Evolutionary conservation across 2,329 filamentous ascomycete genomes (phyloP).

Genomic region (Fusarium piperis): DNA sequence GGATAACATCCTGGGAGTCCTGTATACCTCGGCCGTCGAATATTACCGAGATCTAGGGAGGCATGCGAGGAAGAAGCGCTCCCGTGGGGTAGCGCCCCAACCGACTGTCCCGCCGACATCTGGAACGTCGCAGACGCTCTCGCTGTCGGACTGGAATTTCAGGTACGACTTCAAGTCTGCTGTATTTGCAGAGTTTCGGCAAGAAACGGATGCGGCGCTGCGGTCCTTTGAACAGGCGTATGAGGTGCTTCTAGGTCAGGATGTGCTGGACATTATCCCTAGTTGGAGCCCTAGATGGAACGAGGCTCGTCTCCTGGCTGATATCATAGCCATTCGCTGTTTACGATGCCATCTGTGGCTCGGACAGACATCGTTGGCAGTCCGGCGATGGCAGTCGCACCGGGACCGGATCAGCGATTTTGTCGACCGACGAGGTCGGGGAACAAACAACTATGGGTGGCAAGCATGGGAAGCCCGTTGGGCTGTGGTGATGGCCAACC

Average conservation of each 20-base stretch:
- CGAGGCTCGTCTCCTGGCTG: conserved; percentile 88
- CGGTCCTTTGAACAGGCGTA: conserved; percentile 90
- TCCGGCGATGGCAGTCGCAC: conserved; percentile 83
- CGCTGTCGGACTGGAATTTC: conserved; percentile 88
- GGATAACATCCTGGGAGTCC: conserved; percentile 74
- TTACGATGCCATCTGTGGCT: conserved; percentile 86
- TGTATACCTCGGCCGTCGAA: conserved; percentile 82
- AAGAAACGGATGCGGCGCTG: conserved; percentile 88
- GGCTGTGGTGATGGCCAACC: conserved; percentile 69
- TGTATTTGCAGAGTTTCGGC: conserved; percentile 89
- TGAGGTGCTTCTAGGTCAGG: conserved; percentile 80
- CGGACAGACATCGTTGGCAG: conserved; percentile 80
- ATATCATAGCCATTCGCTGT: conserved; percentile 81
- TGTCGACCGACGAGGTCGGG: conserved; percentile 83
- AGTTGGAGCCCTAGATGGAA: conserved; percentile 93
- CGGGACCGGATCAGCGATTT: conserved; percentile 78
- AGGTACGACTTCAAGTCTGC: conserved; percentile 95
- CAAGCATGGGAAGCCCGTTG: conserved; percentile 89
- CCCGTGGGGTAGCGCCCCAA: conserved; percentile 78
- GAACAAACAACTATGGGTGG: conserved; percentile 91
- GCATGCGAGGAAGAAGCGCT: conserved; percentile 87
- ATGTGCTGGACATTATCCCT: conserved; percentile 87
- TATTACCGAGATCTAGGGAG: conserved; percentile 97
- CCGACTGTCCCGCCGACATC: conserved; percentile 85
- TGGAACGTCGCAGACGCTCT: conserved; percentile 87